phyloP scores from a whole-genome alignment of 1,284 basidiomycete genomes.

The Schizophyllum amplum region DNA sequence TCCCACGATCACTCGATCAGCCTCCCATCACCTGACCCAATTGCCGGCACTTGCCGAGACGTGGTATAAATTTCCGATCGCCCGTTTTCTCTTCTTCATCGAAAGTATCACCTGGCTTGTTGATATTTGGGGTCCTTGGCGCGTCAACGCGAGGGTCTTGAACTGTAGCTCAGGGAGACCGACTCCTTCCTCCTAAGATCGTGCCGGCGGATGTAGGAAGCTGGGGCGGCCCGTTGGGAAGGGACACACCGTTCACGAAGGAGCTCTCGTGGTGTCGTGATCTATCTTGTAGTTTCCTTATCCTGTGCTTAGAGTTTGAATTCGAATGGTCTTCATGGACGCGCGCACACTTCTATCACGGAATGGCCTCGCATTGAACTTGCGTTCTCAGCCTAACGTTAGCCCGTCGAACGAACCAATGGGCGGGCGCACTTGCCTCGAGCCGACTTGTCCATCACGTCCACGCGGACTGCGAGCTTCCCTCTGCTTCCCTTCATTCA shows the following conservation, averaged over 20 bases:
- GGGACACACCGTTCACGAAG: background rate
- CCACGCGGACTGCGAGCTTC: too few species aligned
- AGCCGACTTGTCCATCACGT: too few species aligned
- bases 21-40: background rate
- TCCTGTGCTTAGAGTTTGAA: background rate
- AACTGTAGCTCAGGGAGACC: background rate
- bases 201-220: background rate
- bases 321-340: too few species aligned
- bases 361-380: too few species aligned
- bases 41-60: background rate
- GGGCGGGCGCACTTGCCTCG: too few species aligned
- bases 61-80: background rate
- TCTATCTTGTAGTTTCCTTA: background rate
- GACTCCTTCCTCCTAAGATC: constrained; percentile 1
- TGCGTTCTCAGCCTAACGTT: too few species aligned
- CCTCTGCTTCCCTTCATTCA: too few species aligned
- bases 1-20: background rate
- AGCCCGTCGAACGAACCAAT: too few species aligned
- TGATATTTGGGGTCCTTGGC: background rate
- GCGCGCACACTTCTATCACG: too few species aligned
- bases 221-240: background rate
- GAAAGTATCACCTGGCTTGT: background rate
- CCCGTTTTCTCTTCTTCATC: background rate
- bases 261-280: background rate
- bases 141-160: background rate